Base-by-base conservation (phyloP, 192 early-diverging fungal species). In the Dissophora ornata region DNA sequence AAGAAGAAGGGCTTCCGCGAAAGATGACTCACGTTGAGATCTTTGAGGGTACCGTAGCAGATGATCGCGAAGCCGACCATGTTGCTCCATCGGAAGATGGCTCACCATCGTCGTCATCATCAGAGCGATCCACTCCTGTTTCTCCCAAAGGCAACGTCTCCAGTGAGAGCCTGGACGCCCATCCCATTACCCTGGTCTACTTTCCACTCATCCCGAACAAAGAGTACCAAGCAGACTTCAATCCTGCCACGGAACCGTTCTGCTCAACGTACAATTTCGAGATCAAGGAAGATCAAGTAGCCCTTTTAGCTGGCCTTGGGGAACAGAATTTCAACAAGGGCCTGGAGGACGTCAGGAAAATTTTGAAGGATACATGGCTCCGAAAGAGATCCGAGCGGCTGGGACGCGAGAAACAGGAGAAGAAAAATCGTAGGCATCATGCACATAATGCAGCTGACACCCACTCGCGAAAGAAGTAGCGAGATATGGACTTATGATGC, bases 181-280 rank as follows among this genome's bases (percentile, higher is more conserved):
- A 84, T 13, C 80, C 80, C 5, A 79, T 82, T 22, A 80, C 79
- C 13, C 42, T 93, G 19, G 30, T 90, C 25, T 93, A 93, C 56
- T 81, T 90, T 50, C 92, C 90, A 12, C 82, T 90, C 24, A 81
- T 92, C 56, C 67, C 80, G 0, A 93, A 93, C 47, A 52, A 44
- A 5, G 79, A 85, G 38, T 87, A 86, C 45, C 62, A 85, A 24
- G 65, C 74, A 7, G 79, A 69, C 12, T 92, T 92, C 82, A 85
- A 90, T 60, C 92, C 92, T 3, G 82, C 79, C 57, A 85, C 78
- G 10, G 87, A 83, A 2, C 83, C 84, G 36, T 91, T 92, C 53
- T 88, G 86, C 41, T 81, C 81, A 4, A 92, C 91, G 0, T 90
- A 83, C 44, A 93, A 93, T 63, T 89, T 90, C 82, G 82, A 83